A percentile compares a stretch with the other conserved stretches of the same genome.
Conservation (phyloP, 805 yeast species). For the Cyberlindnera galapagoensis region DNA sequence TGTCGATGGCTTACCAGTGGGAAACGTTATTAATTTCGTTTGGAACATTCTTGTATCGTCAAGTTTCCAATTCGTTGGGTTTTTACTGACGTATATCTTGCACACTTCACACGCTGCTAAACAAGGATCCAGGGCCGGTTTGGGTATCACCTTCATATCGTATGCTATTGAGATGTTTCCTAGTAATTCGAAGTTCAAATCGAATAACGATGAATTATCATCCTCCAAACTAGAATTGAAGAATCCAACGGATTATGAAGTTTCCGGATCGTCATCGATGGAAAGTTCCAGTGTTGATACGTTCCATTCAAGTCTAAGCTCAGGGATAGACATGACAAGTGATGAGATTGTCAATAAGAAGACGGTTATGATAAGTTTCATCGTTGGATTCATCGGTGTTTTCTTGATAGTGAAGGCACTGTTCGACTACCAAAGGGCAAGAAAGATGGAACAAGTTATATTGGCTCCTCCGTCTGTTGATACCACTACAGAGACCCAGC, state of each 20-base stretch:
- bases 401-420: constrained; percentile 60
- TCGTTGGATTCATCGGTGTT: constrained; percentile 61
- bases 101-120: constrained; percentile 98
- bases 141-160: constrained; percentile 77
- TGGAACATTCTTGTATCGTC: constrained; percentile 88
- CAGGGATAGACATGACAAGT: constrained; percentile 15
- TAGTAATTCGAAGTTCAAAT: constrained; percentile 24
- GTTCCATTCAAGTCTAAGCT: constrained; percentile 17
- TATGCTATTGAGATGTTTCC: constrained; percentile 59
- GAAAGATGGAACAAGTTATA: constrained; percentile 64
- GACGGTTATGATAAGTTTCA: constrained; percentile 43
- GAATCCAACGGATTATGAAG: constrained; percentile 54
- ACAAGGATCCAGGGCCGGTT: constrained; percentile 89
- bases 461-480: constrained; percentile 40
- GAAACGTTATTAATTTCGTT: constrained; percentile 76
- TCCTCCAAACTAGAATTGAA: constrained; percentile 41
- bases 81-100: constrained; percentile 78
- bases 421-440: constrained; percentile 69
- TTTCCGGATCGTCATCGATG: constrained; percentile 23
- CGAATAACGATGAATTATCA: constrained; percentile 17
- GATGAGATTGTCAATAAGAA: constrained; percentile 4
- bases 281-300: constrained; percentile 23
- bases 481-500: too few relatives aligned
- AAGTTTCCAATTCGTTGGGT: constrained; percentile 93
- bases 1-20: constrained; percentile 94